Evolutionary conservation across 2,329 filamentous ascomycete species (phyloP).

Genomic region (Didymosphaeria variabile): DNA sequence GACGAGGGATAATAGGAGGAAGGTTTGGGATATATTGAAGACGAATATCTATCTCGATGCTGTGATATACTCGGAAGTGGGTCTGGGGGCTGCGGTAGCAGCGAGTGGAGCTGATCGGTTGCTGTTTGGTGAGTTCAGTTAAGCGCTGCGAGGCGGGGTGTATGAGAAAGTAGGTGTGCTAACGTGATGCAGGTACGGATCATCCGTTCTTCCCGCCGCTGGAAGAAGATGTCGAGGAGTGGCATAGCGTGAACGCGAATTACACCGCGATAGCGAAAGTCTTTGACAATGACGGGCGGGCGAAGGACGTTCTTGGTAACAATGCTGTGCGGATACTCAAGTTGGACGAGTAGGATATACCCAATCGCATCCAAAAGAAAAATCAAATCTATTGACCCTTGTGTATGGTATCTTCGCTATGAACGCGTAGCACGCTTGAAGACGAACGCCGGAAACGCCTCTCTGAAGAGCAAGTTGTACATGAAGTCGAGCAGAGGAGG

Average conservation of each 20-base stretch:
- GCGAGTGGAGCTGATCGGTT: conserved; percentile 73
- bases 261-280: conserved; percentile 64
- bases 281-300: conserved; percentile 57
- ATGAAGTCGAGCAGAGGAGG: no score
- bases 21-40: conserved; percentile 71
- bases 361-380: not conserved
- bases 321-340: conserved; percentile 66
- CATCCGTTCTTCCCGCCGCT: conserved; percentile 87
- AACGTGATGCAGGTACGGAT: conserved; percentile 66
- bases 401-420: not conserved
- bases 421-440: not conserved
- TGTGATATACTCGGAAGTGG: conserved; percentile 81
- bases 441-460: not conserved
- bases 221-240: conserved; percentile 68
- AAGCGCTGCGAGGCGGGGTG: not conserved
- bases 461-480: not conserved
- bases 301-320: conserved; percentile 65
- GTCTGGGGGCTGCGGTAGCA: conserved; percentile 74
- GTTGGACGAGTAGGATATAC: conserved; percentile 25
- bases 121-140: conserved; percentile 68
- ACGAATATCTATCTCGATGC: conserved; percentile 89
- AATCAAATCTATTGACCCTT: not conserved
- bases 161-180: not conserved
- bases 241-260: conserved; percentile 73
- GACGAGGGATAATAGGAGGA: conserved; percentile 64